Conservation (phyloP, 2,329 filamentous ascomycete genomes). For the Hortaea sp. region DNA sequence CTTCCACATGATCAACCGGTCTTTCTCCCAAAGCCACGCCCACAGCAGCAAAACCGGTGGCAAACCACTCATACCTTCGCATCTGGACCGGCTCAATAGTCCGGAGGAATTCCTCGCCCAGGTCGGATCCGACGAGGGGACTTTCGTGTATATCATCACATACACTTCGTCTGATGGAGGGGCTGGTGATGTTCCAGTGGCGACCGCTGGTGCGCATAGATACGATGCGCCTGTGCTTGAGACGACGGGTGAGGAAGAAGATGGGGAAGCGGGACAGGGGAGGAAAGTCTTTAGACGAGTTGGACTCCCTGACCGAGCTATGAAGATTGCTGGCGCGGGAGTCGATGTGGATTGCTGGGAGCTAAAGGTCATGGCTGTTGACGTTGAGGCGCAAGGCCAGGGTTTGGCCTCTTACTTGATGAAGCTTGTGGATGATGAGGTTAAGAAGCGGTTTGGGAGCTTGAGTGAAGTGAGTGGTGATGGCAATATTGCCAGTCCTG, state of each 20-base stretch:
- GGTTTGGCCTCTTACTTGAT: slow-evolving; percentile 12
- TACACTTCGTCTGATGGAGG: not conserved
- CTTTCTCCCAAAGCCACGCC: slow-evolving; percentile 4
- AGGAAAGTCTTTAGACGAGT: too few species aligned
- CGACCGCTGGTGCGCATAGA: slow-evolving; percentile 8
- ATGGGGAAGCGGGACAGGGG: not conserved
- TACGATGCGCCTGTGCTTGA: slow-evolving; percentile 3
- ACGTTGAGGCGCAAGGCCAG: slow-evolving; percentile 4
- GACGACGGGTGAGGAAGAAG: not conserved
- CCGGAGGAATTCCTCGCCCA: slow-evolving; percentile 3
- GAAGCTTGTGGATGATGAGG: slow-evolving; percentile 9
- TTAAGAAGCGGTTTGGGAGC: slow-evolving; percentile 3
- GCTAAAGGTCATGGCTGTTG: slow-evolving; percentile 9
- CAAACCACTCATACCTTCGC: not conserved
- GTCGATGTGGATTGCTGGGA: slow-evolving; percentile 5
- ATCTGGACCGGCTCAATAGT: not conserved
- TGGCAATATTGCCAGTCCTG: not conserved
- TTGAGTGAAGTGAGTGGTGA: not conserved
- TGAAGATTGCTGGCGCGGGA: too few species aligned
- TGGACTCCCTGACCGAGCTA: too few species aligned
- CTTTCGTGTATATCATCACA: slow-evolving; percentile 10
- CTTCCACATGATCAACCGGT: slow-evolving; percentile 8
- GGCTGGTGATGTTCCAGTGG: not conserved
- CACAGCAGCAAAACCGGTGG: too few species aligned
- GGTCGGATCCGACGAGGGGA: slow-evolving; percentile 6